A percentile compares a stretch with the other conserved stretches of the same genome.
Conservation (phyloP, 1,139 yeast species). For the Ashbya aceris region DNA sequence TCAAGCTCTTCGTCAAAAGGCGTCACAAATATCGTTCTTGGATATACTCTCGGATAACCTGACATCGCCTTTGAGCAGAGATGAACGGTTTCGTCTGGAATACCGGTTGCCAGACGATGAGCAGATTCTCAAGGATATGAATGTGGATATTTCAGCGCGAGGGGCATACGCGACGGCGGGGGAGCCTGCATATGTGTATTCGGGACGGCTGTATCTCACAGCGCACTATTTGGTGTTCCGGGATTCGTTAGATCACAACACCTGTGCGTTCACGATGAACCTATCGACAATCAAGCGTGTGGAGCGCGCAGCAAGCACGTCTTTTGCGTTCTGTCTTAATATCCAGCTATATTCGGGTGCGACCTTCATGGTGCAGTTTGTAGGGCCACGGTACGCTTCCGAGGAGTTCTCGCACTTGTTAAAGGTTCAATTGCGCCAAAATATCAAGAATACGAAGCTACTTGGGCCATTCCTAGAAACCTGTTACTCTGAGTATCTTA, state of each 20-base stretch:
- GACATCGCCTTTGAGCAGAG: conserved; percentile 36
- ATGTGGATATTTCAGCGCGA: conserved; percentile 56
- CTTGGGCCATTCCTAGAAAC: conserved; percentile 60
- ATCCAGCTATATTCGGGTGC: conserved; percentile 62
- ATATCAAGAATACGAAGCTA: conserved; percentile 49
- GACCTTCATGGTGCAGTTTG: conserved; percentile 56
- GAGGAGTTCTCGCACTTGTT: conserved; percentile 70
- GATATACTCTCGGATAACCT: conserved; percentile 31
- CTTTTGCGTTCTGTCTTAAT: conserved; percentile 73
- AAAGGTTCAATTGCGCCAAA: conserved; percentile 53
- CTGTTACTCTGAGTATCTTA: conserved; percentile 77
- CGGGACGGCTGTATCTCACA: conserved; percentile 62
- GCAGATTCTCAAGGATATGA: conserved; percentile 51
- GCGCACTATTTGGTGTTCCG: conserved; percentile 67
- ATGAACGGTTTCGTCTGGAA: conserved; percentile 58
- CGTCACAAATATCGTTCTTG: conserved; percentile 35
- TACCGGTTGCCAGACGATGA: conserved; percentile 68
- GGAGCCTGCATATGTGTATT: conserved; percentile 29
- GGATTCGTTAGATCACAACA: conserved; percentile 58
- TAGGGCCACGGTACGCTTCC: conserved; percentile 70
- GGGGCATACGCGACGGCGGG: conserved; percentile 30
- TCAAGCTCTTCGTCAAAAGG: conserved; percentile 40
- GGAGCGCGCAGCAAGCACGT: conserved; percentile 69
- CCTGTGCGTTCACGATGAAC: conserved; percentile 64
- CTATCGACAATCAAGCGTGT: conserved; percentile 74